Base-by-base conservation (phyloP, 768 basidiomycete species). In the Gymnopilus junonius region DNA sequence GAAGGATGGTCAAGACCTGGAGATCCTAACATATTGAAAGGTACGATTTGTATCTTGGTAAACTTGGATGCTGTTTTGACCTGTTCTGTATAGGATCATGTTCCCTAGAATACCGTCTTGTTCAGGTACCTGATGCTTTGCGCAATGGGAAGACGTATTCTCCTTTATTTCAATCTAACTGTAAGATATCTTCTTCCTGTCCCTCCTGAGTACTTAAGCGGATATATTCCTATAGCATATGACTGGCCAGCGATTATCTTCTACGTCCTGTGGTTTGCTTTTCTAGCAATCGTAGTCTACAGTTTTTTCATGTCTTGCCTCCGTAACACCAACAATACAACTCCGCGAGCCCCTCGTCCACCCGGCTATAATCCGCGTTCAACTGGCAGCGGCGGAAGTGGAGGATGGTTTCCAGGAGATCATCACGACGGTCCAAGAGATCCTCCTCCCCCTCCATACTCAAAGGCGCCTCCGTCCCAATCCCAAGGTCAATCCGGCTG, bases 1-100 rank as follows among this genome's bases (percentile, higher is more conserved):
- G 96, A 98, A 79, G 96, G 96, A 23, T 98, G 92, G 91, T 86
- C 84, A 39, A 78, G 82, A 32, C 85, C 93, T 4, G 94, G 93
- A 0, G 96, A 98, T 76, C 82, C 86, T 1, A 86, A 89, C 73
- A 92, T 98, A 14, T 75, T 97, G 64, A 93, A 94, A 81, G 95
- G 95, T 91, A 37, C 34, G 77, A 65, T 55, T 46, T 37, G 17
- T 20, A 14, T 42, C 21, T 10, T 29, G 5, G 17, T 27, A 14
- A 15, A 11, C 5, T 51, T n/a, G 50, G 17, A 27, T 5, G 27
- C 31, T 51, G 25, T 29, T 27, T 20, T 51, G 17, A 40, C 10
- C 12, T 31, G 51, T 35, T 34, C 48, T 15, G 35, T 14, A 25
- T 62, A 94, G 95, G 91, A 17, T 95, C 94, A 15, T 98, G 95